These are phyloP conservation scores for Nadsonia commutata DNA, from an alignment of 1,139 yeast genomes.

Conservation along the genomic window DNA sequence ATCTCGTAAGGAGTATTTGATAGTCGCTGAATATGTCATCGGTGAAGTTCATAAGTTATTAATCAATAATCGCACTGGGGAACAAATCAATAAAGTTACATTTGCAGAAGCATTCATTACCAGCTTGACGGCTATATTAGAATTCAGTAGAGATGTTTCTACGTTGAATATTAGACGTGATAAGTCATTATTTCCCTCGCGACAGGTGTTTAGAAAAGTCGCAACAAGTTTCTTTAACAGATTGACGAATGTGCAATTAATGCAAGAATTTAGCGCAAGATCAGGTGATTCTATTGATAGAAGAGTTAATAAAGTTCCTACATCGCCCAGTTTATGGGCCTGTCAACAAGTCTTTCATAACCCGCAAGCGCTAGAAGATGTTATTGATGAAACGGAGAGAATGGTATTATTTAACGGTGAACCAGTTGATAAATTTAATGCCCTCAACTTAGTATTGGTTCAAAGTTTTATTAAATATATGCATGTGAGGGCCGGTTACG, in stretches of 20 bases:
- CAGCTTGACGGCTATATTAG: background rate
- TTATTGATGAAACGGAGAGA: background rate
- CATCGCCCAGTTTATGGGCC: background rate
- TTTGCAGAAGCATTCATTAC: background rate
- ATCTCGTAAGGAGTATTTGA: background rate
- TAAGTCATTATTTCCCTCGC: background rate
- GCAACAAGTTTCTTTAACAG: background rate
- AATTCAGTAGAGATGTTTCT: background rate
- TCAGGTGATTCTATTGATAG: background rate
- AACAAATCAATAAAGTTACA: background rate
- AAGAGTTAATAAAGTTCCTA: background rate
- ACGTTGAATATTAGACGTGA: background rate
- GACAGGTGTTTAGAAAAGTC: background rate
- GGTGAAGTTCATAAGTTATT: background rate
- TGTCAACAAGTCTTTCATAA: background rate
- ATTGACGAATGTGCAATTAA: background rate
- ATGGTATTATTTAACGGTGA: background rate
- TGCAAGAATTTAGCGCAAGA: background rate
- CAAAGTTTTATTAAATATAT: background rate
- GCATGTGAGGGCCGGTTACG: background rate
- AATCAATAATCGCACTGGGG: background rate
- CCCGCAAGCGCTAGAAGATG: background rate
- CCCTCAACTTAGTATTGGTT: background rate
- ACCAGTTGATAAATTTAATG: background rate
- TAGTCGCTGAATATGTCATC: background rate